Conservation (phyloP, 2,329 filamentous ascomycete genomes). For the Talaromyces sp. region DNA sequence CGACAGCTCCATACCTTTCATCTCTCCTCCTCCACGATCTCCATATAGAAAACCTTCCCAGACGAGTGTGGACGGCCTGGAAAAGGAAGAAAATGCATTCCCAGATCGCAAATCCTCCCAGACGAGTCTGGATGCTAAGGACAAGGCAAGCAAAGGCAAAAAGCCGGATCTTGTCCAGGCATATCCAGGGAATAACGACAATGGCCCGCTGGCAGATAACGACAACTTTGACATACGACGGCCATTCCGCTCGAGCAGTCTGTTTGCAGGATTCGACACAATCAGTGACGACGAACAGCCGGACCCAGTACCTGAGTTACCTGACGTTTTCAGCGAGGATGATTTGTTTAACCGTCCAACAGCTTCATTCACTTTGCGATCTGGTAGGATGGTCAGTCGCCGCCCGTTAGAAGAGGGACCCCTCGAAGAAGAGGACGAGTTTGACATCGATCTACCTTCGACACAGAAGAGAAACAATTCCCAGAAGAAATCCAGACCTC, state of each 20-base stretch:
- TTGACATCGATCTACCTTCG: constrained; percentile 16
- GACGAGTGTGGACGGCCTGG: constrained; percentile 16
- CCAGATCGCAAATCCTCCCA: constrained; percentile 16
- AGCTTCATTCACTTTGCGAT: constrained; percentile 37
- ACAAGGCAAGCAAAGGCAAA: constrained; percentile 39
- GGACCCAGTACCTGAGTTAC: constrained; percentile 25
- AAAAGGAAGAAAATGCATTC: constrained; percentile 46
- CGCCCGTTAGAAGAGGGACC: constrained; percentile 27
- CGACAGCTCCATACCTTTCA: constrained; percentile 25
- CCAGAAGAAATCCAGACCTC: constrained; percentile 28
- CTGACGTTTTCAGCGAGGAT: constrained; percentile 31
- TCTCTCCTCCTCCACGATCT: constrained; percentile 28
- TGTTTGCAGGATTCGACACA: constrained; percentile 81
- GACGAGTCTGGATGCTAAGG: constrained; percentile 4
- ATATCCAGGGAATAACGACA: constrained; percentile 76
- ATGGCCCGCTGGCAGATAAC: constrained; percentile 61
- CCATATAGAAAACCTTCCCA: constrained; percentile 22
- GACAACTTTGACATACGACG: constrained; percentile 58
- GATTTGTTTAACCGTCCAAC: constrained; percentile 42
- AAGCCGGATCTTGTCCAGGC: constrained; percentile 51
- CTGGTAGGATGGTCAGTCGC: constrained; percentile 37
- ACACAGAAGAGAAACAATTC: constrained; percentile 13
- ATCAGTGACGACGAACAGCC: constrained; percentile 49
- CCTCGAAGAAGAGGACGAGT: constrained; percentile 34
- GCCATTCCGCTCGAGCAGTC: constrained; percentile 70